phyloP scores from a whole-genome alignment of 305 asterid species.

The Plantago lanceolata region DNA sequence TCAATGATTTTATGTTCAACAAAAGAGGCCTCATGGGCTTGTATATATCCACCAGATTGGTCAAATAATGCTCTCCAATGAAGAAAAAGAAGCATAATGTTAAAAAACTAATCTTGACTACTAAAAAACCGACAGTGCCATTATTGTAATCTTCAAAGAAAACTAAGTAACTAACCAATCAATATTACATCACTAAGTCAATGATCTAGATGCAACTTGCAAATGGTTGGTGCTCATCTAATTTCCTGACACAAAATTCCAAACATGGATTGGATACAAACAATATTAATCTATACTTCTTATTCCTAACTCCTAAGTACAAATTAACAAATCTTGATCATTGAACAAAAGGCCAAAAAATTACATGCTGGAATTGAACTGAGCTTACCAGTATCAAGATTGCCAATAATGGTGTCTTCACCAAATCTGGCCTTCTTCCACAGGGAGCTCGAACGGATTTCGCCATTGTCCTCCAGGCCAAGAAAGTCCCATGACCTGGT shows the following conservation, averaged over 20 bases:
- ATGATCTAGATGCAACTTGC: slow-evolving; percentile 31
- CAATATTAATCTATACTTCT: slow-evolving; percentile 18
- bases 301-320: too few species aligned
- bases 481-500: slow-evolving; percentile 92
- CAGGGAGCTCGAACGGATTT: slow-evolving; percentile 40
- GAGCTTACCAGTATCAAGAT: slow-evolving; percentile 79
- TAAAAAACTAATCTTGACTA: slow-evolving; percentile 23
- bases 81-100: slow-evolving; percentile 27
- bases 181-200: slow-evolving; percentile 28
- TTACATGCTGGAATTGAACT: not conserved
- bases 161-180: slow-evolving; percentile 14
- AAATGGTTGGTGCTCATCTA: slow-evolving; percentile 29
- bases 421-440: slow-evolving; percentile 90
- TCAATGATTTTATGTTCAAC: slow-evolving; percentile 23
- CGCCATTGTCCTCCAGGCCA: slow-evolving; percentile 57
- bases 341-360: slow-evolving; percentile 5
- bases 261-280: slow-evolving; percentile 22
- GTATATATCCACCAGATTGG: slow-evolving; percentile 23
- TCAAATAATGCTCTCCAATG: slow-evolving; percentile 25
- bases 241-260: slow-evolving; percentile 25
- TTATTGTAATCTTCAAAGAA: slow-evolving; percentile 22
- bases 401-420: slow-evolving; percentile 69
- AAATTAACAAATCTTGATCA: slow-evolving; percentile 18
- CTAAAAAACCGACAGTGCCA: slow-evolving; percentile 24
- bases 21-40: slow-evolving; percentile 17